These are phyloP conservation scores for Tylopilus felleus DNA, from an alignment of 768 basidiomycete species.

Conservation along the genomic window DNA sequence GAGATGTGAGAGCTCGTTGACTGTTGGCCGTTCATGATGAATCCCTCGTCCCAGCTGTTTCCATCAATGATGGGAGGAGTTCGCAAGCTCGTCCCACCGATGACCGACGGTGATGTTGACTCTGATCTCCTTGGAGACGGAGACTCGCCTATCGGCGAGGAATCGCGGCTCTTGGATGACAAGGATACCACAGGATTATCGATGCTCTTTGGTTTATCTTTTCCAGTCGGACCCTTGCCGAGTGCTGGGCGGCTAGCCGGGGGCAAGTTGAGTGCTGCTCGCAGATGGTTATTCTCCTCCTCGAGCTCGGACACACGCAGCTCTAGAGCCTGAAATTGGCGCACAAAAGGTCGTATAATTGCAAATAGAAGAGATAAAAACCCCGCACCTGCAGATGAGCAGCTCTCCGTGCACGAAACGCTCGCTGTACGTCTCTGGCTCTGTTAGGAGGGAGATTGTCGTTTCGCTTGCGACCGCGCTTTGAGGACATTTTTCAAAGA, in stretches of 20 bases:
- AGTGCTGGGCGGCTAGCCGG: constrained; percentile 69
- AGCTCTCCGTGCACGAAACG: constrained; percentile 84
- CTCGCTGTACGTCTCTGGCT: constrained; percentile 85
- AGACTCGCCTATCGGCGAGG: constrained; percentile 59
- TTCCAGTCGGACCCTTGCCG: constrained; percentile 84
- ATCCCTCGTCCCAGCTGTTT: constrained; percentile 53
- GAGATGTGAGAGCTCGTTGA: constrained; percentile 33
- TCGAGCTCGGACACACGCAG: constrained; percentile 78
- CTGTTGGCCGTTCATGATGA: constrained; percentile 50
- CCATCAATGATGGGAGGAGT: constrained; percentile 48
- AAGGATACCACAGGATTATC: constrained; percentile 34
- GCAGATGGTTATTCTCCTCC: constrained; percentile 74
- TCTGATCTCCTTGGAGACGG: constrained; percentile 42
- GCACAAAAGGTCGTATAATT: constrained; percentile 35
- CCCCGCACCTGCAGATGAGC: constrained; percentile 74
- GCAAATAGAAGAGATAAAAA: constrained; percentile 36
- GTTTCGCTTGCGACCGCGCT: constrained; percentile 79
- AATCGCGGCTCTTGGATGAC: constrained; percentile 56
- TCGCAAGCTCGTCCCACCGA: constrained; percentile 27
- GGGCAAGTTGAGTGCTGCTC: constrained; percentile 68
- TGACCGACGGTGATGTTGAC: constrained; percentile 34
- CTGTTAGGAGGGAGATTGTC: constrained; percentile 62
- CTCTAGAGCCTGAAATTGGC: constrained; percentile 64
- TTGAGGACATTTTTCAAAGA: constrained; percentile 63
- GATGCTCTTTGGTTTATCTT: constrained; percentile 68